Base-by-base conservation (phyloP, 208 protist genomes). In the Lotmaria passim region DNA sequence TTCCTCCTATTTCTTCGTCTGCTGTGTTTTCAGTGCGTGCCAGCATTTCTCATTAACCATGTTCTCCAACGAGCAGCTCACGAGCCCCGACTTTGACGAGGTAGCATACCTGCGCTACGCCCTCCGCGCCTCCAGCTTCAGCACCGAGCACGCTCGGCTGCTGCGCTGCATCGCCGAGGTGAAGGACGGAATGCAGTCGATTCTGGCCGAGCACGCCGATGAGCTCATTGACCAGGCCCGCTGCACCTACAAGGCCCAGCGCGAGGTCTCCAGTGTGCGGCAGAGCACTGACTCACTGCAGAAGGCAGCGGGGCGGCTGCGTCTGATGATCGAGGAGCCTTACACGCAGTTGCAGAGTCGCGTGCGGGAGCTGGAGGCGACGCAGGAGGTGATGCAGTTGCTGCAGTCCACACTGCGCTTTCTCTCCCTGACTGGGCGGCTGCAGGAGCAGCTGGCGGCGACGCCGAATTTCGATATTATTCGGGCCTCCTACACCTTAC, bases 61-160 rank as follows among this genome's bases (percentile, higher is more conserved):
- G 85, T 95, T 89, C 73, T 80, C 80, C 5, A 82, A 89, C 46
- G 81, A 85, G 59, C 65, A 86, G 39, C 67, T 96, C 33, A 76
- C 89, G 46, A 81, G 75, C 57, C 74, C 81, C 1, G 83, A 94
- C 56, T 90, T 96, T 43, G 88, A 96, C 55, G 83, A 89, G 69
- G 79, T 78, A 33, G 85, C 80, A 7, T 96, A 96, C 73, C 72
- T 94, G 62, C 87, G 80, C 38, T 90, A 93, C 65, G 73, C 79
- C 11, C 78, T 96, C 39, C 90, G 90, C 58, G 57, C 73, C 11
- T 39, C 78, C n/a, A 73, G 47, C 30, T 69, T 56, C 55, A 74
- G 41, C 41, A 72, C 68, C 31, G 89, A 95, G 59, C 79, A 85
- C 41, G 61, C 66, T 1, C 85, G 90, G 0, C 77, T 95, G 8